phyloP scores from a whole-genome alignment of 2,329 filamentous ascomycete species.

The Ophioceras dolichostomum region DNA sequence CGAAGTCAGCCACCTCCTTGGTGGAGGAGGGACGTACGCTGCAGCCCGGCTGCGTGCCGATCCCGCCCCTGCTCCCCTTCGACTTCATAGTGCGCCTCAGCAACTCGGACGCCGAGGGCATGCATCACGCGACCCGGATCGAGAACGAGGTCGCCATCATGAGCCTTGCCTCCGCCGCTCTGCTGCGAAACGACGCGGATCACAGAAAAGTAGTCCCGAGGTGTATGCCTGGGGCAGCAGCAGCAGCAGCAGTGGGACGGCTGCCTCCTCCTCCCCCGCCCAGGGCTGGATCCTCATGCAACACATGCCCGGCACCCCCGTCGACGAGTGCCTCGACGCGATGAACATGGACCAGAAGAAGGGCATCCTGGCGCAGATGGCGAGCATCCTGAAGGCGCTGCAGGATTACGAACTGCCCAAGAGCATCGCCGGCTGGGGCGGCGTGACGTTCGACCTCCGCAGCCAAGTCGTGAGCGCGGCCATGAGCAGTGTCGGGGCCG shows the following conservation, averaged over 20 bases:
- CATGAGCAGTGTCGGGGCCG: slow-evolving; percentile 17
- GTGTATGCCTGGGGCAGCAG: slow-evolving; percentile 16
- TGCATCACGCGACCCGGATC: slow-evolving; percentile 13
- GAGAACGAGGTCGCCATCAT: slow-evolving; percentile 21
- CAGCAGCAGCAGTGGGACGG: background rate
- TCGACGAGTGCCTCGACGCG: slow-evolving; percentile 11
- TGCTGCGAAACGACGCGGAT: no score
- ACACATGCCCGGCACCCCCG: slow-evolving; percentile 15
- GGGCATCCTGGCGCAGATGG: slow-evolving; percentile 17
- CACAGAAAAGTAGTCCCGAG: no score
- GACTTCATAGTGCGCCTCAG: slow-evolving; percentile 19
- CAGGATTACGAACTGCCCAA: slow-evolving; percentile 18
- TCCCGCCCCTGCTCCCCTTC: no score
- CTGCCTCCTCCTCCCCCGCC: no score
- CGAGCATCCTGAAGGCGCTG: slow-evolving; percentile 15
- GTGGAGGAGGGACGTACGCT: background rate
- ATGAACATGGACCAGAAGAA: slow-evolving; percentile 13
- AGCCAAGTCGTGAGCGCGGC: slow-evolving; percentile 17
- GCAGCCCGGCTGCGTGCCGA: slow-evolving; percentile 13
- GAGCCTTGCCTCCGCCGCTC: slow-evolving; percentile 13
- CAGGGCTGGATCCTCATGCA: slow-evolving; percentile 16
- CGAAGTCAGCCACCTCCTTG: background rate
- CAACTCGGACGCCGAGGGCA: slow-evolving; percentile 18
- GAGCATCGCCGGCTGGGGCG: slow-evolving; percentile 17
- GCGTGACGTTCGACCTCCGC: slow-evolving; percentile 17